Base-by-base conservation (phyloP, 1,284 basidiomycete species). In the Ustilago loliicola region DNA sequence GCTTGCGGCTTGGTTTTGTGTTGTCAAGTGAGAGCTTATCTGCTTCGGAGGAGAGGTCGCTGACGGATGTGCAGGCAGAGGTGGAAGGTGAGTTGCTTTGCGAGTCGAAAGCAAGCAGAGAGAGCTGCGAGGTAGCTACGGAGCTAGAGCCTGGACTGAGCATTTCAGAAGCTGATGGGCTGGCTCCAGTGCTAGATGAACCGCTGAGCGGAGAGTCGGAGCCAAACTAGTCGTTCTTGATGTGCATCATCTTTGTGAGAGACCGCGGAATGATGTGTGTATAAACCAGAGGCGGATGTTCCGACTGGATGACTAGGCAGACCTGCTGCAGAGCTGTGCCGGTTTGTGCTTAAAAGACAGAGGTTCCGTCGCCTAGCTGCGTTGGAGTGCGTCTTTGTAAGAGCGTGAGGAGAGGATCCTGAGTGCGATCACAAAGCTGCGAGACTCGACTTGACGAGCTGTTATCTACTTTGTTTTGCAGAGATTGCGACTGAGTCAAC, bases 1-100 rank as follows among this genome's bases (percentile, higher is more conserved):
- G 1, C 27, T 19, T 57, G 51, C 11, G 42, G 42, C 42, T 45
- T 21, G 42, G n/a, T 45, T 45, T 45, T 8, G 61, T 48, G 1
- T 51, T 29, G 3, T 27, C 32, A 27, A 72, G 62, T 1, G 74
- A 72, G 10, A 77, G 57, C 55, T 70, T 70, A 50, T 67, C 69
- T 0, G 34, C 66, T 2, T 73, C 64, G 21, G 71, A 70, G 10
- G 66, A 69, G 30, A 67, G 66, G 29, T 77, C 75, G 58, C 71
- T 77, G 61, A 77, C 62, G 11, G 75, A 77, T 10, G 71, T 77
- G 27, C 75, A 77, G 10, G 75, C 71, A 3, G 71, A 73, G 4
- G 75, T 67, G 1, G 71, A 66, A 8, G 75, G 71, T 27, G 75
- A 77, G 52, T 67, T 66, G 15, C 54, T 19, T 40, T 65, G 36